These are phyloP conservation scores for Boletellus ananiceps DNA, from an alignment of 768 basidiomycete genomes.

Conservation along the genomic window DNA sequence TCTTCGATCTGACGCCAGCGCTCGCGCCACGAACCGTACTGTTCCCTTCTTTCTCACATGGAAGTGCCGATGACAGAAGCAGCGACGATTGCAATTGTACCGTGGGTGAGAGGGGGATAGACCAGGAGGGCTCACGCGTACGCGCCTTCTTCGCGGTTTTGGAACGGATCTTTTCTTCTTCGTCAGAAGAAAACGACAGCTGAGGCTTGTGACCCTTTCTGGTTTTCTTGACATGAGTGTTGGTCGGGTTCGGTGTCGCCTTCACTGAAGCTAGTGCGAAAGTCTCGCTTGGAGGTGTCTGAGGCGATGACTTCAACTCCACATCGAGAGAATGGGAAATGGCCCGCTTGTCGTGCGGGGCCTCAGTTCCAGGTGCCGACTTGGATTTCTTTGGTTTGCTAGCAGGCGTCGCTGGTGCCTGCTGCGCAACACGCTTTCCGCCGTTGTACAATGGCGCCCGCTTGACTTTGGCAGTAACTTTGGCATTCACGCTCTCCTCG, in stretches of 20 bases:
- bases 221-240: constrained; percentile 17
- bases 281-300: constrained; percentile 24
- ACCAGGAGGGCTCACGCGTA: constrained; percentile 33
- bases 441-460: constrained; percentile 57
- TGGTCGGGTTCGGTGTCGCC: constrained; percentile 14
- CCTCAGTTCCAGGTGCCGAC: background rate
- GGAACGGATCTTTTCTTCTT: constrained; percentile 65
- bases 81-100: constrained; percentile 18
- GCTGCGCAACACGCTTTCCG: background rate
- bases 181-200: constrained; percentile 64
- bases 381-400: constrained; percentile 17
- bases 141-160: constrained; percentile 61
- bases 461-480: constrained; percentile 24
- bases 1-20: constrained; percentile 19
- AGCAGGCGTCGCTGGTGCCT: constrained; percentile 8
- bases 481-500: constrained; percentile 14
- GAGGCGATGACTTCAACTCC: constrained; percentile 14
- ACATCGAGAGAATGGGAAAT: background rate
- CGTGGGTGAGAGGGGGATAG: constrained; percentile 22
- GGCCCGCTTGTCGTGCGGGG: constrained; percentile 5
- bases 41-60: constrained; percentile 7
- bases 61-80: constrained; percentile 20
- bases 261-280: constrained; percentile 11
- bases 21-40: constrained; percentile 19
- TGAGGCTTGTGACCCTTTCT: constrained; percentile 35